These are phyloP conservation scores for Alternaria viburni DNA, from an alignment of 2,329 filamentous ascomycete species.

Conservation along the genomic window DNA sequence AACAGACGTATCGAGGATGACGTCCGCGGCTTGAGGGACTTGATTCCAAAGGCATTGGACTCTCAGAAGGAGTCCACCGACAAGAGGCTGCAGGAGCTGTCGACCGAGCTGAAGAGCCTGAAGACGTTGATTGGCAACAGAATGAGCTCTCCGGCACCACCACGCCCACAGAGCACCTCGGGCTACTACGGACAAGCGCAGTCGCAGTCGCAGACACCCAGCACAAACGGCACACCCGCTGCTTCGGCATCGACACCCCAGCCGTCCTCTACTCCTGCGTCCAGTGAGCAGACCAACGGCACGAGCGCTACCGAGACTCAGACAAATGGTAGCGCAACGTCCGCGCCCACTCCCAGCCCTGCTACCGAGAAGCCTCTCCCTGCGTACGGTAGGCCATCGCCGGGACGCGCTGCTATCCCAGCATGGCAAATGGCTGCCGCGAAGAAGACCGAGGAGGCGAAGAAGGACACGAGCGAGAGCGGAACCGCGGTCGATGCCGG, in stretches of 20 bases:
- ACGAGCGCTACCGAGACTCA: conserved; percentile 25
- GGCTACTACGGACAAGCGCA: conserved; percentile 33
- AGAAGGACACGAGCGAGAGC: conserved; percentile 51
- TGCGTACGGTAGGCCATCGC: conserved; percentile 41
- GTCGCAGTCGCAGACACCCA: conserved; percentile 28
- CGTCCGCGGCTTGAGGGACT: conserved; percentile 78
- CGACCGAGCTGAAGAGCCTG: conserved; percentile 85
- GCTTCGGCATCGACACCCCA: conserved; percentile 25
- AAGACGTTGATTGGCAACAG: conserved; percentile 81
- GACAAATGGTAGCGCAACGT: conserved; percentile 23
- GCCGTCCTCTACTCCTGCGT: conserved; percentile 19
- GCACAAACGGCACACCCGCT: conserved; percentile 34
- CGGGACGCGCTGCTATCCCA: conserved; percentile 55
- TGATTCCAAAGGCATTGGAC: conserved; percentile 87
- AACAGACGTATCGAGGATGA: conserved; percentile 86
- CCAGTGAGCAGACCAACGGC: conserved; percentile 30
- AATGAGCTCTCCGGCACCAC: conserved; percentile 49
- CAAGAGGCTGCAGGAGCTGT: conserved; percentile 80
- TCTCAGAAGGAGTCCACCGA: conserved; percentile 87
- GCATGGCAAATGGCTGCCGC: conserved; percentile 61
- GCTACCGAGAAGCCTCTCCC: conserved; percentile 40
- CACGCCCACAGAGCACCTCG: conserved; percentile 32
- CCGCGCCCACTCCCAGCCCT: conserved; percentile 25
- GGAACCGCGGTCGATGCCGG: conserved; percentile 44
- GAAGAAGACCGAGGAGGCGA: conserved; percentile 54